These are phyloP conservation scores for Skeletonema menzelii DNA, from an alignment of 108 stramenopile genomes.

Conservation along the genomic window DNA sequence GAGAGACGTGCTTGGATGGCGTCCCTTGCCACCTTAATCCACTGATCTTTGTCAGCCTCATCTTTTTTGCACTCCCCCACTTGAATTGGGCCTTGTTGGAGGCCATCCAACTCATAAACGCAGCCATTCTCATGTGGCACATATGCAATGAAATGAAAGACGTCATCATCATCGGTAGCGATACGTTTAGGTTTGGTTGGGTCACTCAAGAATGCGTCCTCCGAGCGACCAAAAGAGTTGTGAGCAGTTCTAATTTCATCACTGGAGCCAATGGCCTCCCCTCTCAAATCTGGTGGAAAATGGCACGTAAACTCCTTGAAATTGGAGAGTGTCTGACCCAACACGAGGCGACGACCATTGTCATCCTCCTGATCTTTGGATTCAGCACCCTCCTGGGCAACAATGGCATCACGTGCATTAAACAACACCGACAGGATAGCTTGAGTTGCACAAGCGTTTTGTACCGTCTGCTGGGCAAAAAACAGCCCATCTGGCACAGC, in stretches of 20 bases:
- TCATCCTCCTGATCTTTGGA: constrained; percentile 16
- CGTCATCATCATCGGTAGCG: constrained; percentile 79
- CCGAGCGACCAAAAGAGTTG: constrained; percentile 85
- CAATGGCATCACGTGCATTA: constrained; percentile 50
- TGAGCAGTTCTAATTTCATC: constrained; percentile 89
- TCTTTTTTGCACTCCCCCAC: constrained; percentile 52
- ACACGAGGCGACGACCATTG: constrained; percentile 38
- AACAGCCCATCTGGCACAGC: constrained; percentile 71
- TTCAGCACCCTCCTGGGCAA: neutral
- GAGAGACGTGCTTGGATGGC: constrained; percentile 81
- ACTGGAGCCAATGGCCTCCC: constrained; percentile 81
- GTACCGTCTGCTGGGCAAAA: constrained; percentile 88
- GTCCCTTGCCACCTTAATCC: constrained; percentile 72
- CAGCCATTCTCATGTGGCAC: constrained; percentile 65
- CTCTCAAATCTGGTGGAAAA: constrained; percentile 86
- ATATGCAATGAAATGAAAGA: constrained; percentile 96
- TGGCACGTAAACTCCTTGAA: constrained; percentile 79
- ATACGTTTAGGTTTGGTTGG: constrained; percentile 30
- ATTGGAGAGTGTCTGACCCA: constrained; percentile 75
- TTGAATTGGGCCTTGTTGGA: constrained; percentile 86
- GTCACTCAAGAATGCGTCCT: constrained; percentile 86
- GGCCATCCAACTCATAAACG: constrained; percentile 96
- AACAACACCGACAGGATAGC: constrained; percentile 83
- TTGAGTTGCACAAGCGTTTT: constrained; percentile 96
- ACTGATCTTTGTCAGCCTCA: constrained; percentile 33